These are phyloP conservation scores for Stagonosporopsis cucurbitacearum DNA, from an alignment of 2,329 filamentous ascomycete species.

Conservation along the genomic window DNA sequence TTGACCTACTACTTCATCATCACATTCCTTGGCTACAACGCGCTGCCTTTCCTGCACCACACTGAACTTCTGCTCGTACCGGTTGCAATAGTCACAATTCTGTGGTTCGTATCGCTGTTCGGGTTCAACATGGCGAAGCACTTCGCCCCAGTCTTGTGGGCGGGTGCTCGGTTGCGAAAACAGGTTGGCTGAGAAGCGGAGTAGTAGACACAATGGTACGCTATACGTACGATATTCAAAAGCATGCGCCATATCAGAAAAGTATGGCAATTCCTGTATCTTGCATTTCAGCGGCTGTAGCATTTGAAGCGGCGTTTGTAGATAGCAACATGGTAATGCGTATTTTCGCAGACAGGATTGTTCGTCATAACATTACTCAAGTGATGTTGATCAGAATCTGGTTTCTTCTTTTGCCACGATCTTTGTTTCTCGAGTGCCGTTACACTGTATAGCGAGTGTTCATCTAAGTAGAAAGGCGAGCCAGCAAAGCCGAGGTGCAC, in stretches of 20 bases:
- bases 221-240: not conserved
- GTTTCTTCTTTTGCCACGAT: not conserved
- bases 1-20: constrained; percentile 72
- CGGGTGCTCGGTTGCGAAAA: constrained; percentile 55
- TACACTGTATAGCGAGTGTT: not conserved
- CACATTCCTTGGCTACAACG: constrained; percentile 73
- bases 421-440: not conserved
- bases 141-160: constrained; percentile 59
- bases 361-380: not conserved
- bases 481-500: not conserved
- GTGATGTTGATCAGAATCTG: not conserved
- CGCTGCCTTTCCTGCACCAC: constrained; percentile 70
- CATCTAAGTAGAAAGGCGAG: not conserved
- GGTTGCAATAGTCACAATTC: constrained; percentile 63
- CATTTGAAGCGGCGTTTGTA: constrained; percentile 1
- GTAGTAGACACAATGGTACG: not conserved
- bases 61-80: constrained; percentile 70
- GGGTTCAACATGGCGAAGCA: constrained; percentile 60
- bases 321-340: not conserved
- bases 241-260: not conserved
- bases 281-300: constrained; percentile 2
- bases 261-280: not conserved
- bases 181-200: constrained; percentile 30
- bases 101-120: constrained; percentile 64
- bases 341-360: not conserved